These are phyloP conservation scores for Sisymbrium irio DNA, from an alignment of 345 rosid genomes.

Conservation along the genomic window DNA sequence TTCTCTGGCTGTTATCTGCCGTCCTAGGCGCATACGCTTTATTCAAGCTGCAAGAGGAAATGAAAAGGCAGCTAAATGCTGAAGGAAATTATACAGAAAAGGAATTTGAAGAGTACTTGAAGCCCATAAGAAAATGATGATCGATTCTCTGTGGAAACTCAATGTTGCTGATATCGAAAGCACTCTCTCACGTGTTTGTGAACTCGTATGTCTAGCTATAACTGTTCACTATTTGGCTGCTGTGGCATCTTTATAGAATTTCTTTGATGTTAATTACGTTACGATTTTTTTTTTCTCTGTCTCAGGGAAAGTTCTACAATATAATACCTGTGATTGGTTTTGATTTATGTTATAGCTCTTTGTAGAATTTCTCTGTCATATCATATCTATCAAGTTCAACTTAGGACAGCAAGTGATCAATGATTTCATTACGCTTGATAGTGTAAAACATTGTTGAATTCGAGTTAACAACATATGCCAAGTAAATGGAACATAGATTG, in stretches of 20 bases:
- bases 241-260: slow-evolving; percentile 23
- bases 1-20: slow-evolving; percentile 2
- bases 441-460: too few species aligned
- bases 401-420: too few species aligned
- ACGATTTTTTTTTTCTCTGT: background rate
- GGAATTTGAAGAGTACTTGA: slow-evolving; percentile 90
- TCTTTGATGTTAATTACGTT: background rate
- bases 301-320: too few species aligned
- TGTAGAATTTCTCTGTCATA: too few species aligned
- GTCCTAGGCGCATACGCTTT: slow-evolving; percentile 86
- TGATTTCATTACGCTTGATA: too few species aligned
- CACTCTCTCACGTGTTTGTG: slow-evolving; percentile 94
- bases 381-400: too few species aligned
- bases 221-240: slow-evolving; percentile 6
- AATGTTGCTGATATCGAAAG: slow-evolving; percentile 96
- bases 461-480: too few species aligned
- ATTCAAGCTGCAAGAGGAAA: slow-evolving; percentile 97
- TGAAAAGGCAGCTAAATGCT: slow-evolving; percentile 89
- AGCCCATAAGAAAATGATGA: slow-evolving; percentile 90
- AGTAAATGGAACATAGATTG: too few species aligned
- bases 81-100: slow-evolving; percentile 88
- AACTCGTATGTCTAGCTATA: slow-evolving; percentile 58
- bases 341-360: too few species aligned
- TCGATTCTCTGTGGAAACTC: slow-evolving; percentile 95
- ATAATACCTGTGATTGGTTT: too few species aligned